Conservation (phyloP, 768 basidiomycete species). For the Pulveroboletus sp. region DNA sequence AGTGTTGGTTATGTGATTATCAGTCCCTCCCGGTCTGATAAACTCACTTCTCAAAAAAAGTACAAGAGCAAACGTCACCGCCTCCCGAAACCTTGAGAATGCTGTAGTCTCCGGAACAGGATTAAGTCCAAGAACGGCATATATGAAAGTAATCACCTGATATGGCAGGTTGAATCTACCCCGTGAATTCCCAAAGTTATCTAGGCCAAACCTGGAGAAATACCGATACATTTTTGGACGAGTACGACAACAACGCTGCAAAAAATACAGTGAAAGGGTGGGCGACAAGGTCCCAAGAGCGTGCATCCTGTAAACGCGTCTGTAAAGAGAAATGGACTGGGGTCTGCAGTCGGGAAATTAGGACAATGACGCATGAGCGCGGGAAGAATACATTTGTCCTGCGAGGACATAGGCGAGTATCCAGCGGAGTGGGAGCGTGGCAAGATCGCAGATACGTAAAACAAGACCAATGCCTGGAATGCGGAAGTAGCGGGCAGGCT, state of each 20-base stretch:
- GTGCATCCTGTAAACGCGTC: constrained; percentile 6
- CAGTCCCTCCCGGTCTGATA: constrained; percentile 14
- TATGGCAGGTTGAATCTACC: constrained; percentile 22
- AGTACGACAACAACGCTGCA: constrained; percentile 5
- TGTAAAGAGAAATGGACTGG: background rate
- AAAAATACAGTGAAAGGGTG: constrained; percentile 9
- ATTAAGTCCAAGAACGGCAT: constrained; percentile 20
- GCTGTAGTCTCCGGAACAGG: constrained; percentile 8
- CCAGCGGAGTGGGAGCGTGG: constrained; percentile 28
- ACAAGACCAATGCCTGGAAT: constrained; percentile 28
- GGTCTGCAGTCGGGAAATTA: constrained; percentile 11
- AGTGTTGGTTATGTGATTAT: background rate
- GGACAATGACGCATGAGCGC: constrained; percentile 5
- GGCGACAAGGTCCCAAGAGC: constrained; percentile 3
- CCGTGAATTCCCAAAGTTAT: background rate
- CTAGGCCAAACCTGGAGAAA: background rate
- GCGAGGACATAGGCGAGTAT: constrained; percentile 22
- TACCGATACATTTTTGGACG: constrained; percentile 17
- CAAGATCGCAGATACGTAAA: constrained; percentile 30
- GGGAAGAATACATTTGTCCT: constrained; percentile 24
- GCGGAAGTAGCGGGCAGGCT: constrained; percentile 13
- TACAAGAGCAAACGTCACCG: constrained; percentile 22
- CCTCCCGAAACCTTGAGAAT: background rate
- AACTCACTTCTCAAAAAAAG: constrained; percentile 20
- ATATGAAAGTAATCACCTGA: constrained; percentile 29